Base-by-base conservation (phyloP, 2,329 filamentous ascomycete species). In the Pseudocercospora cruenta region DNA sequence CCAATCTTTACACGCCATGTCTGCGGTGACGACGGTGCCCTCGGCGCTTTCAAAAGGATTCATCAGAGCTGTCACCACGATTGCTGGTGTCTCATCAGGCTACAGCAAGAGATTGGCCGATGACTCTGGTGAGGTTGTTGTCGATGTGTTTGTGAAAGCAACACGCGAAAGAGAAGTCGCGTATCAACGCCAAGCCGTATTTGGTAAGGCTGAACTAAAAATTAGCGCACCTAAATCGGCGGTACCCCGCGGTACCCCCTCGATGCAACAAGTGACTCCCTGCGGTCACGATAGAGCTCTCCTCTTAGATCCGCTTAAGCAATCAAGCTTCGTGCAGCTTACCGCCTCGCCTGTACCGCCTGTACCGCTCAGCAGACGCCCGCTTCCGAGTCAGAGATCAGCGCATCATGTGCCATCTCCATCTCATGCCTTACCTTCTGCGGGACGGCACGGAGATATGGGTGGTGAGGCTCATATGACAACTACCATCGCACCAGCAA, bases 391-490 rank as follows among this genome's bases (percentile, higher is more conserved):
- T 31, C 16, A 31, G 12, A 16, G 22, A 54, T 54, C 51, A 54
- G 51, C 24, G 51, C 51, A 24, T 26, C 21, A 24, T 24, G 51
- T 28, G 21, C 51, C 22, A 12, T 51, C 22, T 24, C 8, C 51
- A 28, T n/a, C 51, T 28, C 26, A 6, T 26, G 26, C 26, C 26
- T 26, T 26, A 26, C 26, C 26, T 26, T 26, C 26, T n/a, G 31
- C 55, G 55, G 55, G 55, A 58, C 43, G 55, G 19, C 31, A 39
- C 55, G 55, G 55, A 39, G 16, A 26, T 24, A 22, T 39, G n/a
- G 31, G 55, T 14, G 53, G 26, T 14, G 24, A 57, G 53, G 53
- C 53, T 57, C 53, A 57, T 57, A 57, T 57, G 53, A 57, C 31
- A 36, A 26, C 24, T 7, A n/a, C 54, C 6, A 33, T 12, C 28